Evolutionary conservation across 1,139 yeast species (phyloP).

Genomic region (Yamadazyma pseudoaaseri): DNA sequence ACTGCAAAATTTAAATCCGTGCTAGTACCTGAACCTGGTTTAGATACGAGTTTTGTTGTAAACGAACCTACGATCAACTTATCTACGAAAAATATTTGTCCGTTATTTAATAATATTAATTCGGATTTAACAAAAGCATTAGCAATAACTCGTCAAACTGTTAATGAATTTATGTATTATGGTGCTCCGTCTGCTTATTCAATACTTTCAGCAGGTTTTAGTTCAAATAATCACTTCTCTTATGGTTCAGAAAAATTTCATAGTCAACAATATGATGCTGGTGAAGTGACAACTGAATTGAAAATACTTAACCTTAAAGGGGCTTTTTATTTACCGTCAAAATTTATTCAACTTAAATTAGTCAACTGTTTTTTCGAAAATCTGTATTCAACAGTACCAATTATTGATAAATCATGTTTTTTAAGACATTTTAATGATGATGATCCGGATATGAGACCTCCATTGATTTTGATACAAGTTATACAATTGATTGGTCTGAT

Average conservation of each 20-base stretch:
- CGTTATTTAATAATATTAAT: constrained; percentile 44
- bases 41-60: no score
- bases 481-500: constrained; percentile 70
- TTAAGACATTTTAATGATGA: constrained; percentile 43
- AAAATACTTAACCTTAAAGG: constrained; percentile 69
- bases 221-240: constrained; percentile 34
- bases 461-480: constrained; percentile 66
- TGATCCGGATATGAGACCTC: constrained; percentile 65
- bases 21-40: no score
- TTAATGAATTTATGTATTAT: constrained; percentile 40
- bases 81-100: constrained; percentile 24
- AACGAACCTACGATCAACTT: constrained; percentile 8
- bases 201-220: constrained; percentile 41
- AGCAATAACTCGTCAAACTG: constrained; percentile 41
- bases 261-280: no score
- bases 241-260: constrained; percentile 65
- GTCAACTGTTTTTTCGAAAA: constrained; percentile 63
- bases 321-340: constrained; percentile 67
- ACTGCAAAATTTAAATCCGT: constrained; percentile 5
- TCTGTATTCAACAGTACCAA: constrained; percentile 71
- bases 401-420: constrained; percentile 64
- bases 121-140: constrained; percentile 45
- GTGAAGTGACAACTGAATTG: constrained; percentile 40
- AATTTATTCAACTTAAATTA: constrained; percentile 59
- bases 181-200: constrained; percentile 47